These are phyloP conservation scores for Theobroma grandiflorum DNA, from an alignment of 441 rosid genomes.

Conservation along the genomic window DNA sequence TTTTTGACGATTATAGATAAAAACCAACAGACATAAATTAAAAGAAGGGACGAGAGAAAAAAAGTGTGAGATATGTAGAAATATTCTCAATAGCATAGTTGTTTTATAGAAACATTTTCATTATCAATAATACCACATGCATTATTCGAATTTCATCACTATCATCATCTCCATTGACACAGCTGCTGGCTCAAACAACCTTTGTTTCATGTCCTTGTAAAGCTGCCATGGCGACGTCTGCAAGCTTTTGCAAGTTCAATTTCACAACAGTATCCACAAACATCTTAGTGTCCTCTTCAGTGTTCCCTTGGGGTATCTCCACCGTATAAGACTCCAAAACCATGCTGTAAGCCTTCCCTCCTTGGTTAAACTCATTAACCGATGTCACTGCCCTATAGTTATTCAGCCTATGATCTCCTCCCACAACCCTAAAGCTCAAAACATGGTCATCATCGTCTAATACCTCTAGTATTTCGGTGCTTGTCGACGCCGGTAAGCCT, in stretches of 20 bases:
- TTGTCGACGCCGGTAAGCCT: slow-evolving; percentile 83
- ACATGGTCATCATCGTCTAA: slow-evolving; percentile 70
- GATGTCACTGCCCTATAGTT: slow-evolving; percentile 84
- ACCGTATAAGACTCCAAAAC: slow-evolving; percentile 82
- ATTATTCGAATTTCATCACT: too few species aligned
- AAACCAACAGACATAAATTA: too few species aligned
- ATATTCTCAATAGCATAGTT: too few species aligned
- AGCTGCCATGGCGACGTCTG: slow-evolving; percentile 38
- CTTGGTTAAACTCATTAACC: slow-evolving; percentile 62
- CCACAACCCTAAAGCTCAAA: slow-evolving; percentile 75
- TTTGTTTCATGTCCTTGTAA: too few species aligned
- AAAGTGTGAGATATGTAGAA: too few species aligned
- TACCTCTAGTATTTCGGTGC: slow-evolving; percentile 85
- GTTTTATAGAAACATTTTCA: too few species aligned
- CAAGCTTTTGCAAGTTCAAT: slow-evolving; percentile 69
- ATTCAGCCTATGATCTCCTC: slow-evolving; percentile 83
- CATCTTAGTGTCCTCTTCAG: slow-evolving; percentile 76
- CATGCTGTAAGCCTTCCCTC: slow-evolving; percentile 54
- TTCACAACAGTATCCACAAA: slow-evolving; percentile 86
- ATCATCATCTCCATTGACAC: too few species aligned
- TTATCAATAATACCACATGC: too few species aligned
- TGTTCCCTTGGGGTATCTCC: slow-evolving; percentile 82
- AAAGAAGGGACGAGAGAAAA: too few species aligned
- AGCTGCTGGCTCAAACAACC: too few species aligned
- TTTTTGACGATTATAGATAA: too few species aligned